phyloP scores from a whole-genome alignment of 345 rosid genomes.

The Heritiera littoralis region DNA sequence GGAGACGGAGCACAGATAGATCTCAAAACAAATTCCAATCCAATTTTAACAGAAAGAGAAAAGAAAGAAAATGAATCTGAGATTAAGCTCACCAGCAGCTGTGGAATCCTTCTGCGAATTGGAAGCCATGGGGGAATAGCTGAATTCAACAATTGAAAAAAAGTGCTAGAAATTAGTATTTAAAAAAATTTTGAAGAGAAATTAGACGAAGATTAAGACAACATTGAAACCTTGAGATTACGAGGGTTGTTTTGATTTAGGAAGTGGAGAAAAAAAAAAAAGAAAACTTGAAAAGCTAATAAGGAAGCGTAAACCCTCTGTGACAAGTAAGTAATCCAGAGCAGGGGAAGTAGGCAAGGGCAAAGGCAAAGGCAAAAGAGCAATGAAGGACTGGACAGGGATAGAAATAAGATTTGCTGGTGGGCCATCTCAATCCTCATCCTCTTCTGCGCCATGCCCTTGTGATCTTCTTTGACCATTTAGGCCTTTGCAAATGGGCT shows the following conservation, averaged over 20 bases:
- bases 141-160: slow-evolving; percentile 20
- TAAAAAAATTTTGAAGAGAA: neutral
- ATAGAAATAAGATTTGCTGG: neutral
- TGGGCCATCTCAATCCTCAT: slow-evolving; percentile 36
- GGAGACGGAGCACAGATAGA: neutral
- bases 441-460: neutral
- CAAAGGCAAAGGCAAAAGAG: neutral
- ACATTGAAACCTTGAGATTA: neutral
- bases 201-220: neutral
- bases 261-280: neutral
- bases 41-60: neutral
- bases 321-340: neutral
- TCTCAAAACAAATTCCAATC: slow-evolving; percentile 16
- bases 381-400: neutral
- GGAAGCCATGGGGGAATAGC: slow-evolving; percentile 54
- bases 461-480: neutral
- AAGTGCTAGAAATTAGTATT: neutral
- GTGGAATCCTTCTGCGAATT: slow-evolving; percentile 47
- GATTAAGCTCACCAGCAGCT: slow-evolving; percentile 51
- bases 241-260: neutral
- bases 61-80: neutral
- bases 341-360: neutral
- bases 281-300: neutral
- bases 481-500: neutral
- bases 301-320: neutral